These are phyloP conservation scores for Aureobasidium uvarum DNA, from an alignment of 2,329 filamentous ascomycete species.

Conservation along the genomic window DNA sequence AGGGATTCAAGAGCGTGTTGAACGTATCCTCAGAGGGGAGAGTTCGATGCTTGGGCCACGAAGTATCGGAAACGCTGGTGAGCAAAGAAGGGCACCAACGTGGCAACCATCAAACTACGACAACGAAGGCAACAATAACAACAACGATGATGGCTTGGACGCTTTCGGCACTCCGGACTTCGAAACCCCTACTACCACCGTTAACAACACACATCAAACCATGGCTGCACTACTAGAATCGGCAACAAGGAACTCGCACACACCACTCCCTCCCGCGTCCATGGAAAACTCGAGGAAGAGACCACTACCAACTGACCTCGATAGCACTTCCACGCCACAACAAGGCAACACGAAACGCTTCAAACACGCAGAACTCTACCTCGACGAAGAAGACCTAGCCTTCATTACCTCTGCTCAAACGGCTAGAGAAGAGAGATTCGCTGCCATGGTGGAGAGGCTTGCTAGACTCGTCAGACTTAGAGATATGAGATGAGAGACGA, in stretches of 20 bases:
- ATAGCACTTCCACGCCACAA: neutral
- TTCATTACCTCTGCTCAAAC: constrained; percentile 11
- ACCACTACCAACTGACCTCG: neutral
- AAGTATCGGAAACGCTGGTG: neutral
- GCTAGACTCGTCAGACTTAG: constrained; percentile 17
- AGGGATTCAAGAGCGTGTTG: constrained; percentile 6
- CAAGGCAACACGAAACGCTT: neutral
- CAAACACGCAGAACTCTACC: constrained; percentile 21
- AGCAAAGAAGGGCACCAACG: neutral
- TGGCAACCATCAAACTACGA: neutral
- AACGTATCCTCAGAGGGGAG: neutral
- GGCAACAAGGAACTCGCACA: neutral
- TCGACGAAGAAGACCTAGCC: constrained; percentile 17
- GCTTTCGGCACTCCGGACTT: neutral
- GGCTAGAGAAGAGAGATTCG: constrained; percentile 9
- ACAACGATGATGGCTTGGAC: neutral
- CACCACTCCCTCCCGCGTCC: neutral
- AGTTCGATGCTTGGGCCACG: neutral
- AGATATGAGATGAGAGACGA: neutral
- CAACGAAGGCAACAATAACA: neutral
- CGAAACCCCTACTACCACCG: neutral
- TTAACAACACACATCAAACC: neutral
- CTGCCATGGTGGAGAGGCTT: constrained; percentile 14
- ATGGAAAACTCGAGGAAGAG: neutral
- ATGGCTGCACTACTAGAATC: constrained; percentile 5